These are phyloP conservation scores for Cordyceps tenuipes DNA, from an alignment of 2,329 filamentous ascomycete genomes.

Conservation along the genomic window DNA sequence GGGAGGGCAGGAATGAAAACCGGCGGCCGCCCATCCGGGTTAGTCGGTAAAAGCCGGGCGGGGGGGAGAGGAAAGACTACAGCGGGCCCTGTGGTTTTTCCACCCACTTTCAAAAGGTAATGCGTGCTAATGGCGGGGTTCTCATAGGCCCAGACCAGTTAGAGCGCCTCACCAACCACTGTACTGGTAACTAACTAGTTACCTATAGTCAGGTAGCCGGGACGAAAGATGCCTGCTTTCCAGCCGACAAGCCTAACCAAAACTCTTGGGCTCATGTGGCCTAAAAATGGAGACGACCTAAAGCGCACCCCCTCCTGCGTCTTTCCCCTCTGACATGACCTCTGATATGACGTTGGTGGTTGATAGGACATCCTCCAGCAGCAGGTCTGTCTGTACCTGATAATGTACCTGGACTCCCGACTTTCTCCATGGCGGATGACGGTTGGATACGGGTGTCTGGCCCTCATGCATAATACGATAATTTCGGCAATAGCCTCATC, in stretches of 20 bases:
- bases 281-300: neutral
- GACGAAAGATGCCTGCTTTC: too few species aligned
- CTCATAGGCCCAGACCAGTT: constrained; percentile 24
- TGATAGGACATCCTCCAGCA: neutral
- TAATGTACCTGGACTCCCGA: neutral
- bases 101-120: constrained; percentile 9
- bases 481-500: too few species aligned
- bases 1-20: neutral
- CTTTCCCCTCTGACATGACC: too few species aligned
- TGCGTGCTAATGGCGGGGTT: constrained; percentile 26
- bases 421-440: neutral
- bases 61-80: neutral
- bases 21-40: constrained; percentile 2
- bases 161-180: neutral
- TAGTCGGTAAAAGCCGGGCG: constrained; percentile 20
- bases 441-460: neutral
- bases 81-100: neutral
- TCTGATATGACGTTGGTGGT: neutral
- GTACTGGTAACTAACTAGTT: too few species aligned
- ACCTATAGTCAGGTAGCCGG: too few species aligned
- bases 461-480: too few species aligned
- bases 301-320: neutral
- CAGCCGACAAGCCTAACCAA: neutral
- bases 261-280: constrained; percentile 1
- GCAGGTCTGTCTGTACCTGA: too few species aligned